These are phyloP conservation scores for Penicillium canescens DNA, from an alignment of 495 filamentous ascomycete genomes.

Conservation along the genomic window DNA sequence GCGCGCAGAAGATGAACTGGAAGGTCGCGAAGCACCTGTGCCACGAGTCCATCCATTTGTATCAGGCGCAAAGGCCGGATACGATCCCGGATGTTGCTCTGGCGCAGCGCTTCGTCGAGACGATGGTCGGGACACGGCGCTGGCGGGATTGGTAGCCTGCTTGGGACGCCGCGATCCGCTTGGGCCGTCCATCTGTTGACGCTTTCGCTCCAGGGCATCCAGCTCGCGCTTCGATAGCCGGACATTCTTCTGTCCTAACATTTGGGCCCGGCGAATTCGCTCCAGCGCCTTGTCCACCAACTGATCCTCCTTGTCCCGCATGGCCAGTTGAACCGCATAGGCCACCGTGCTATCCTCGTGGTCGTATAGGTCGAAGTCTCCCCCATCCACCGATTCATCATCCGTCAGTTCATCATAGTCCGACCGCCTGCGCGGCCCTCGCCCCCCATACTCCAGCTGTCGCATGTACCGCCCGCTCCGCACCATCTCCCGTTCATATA, in stretches of 20 bases:
- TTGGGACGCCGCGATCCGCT: constrained; percentile 20
- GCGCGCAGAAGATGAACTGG: constrained; percentile 35
- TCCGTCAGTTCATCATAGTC: constrained; percentile 51
- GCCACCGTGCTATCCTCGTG: constrained; percentile 50
- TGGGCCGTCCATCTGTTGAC: constrained; percentile 49
- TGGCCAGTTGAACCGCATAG: constrained; percentile 53
- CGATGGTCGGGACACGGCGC: constrained; percentile 10
- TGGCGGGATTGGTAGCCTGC: constrained; percentile 7
- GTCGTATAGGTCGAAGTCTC: constrained; percentile 55
- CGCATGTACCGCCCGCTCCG: constrained; percentile 29
- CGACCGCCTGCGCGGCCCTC: constrained; percentile 44
- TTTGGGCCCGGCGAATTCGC: constrained; percentile 73
- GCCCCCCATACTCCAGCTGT: constrained; percentile 30
- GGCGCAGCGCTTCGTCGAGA: constrained; percentile 26
- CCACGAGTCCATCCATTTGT: constrained; percentile 23
- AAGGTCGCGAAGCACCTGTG: constrained; percentile 19
- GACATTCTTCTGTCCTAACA: constrained; percentile 72
- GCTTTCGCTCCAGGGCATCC: constrained; percentile 71
- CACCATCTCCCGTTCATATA: constrained; percentile 56
- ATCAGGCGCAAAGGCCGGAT: constrained; percentile 28
- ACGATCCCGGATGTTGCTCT: constrained; percentile 27
- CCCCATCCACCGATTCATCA: constrained; percentile 52
- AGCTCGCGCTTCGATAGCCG: constrained; percentile 72
- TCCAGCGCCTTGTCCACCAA: constrained; percentile 72
- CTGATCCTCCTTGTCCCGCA: constrained; percentile 68